Percentiles rank a stretch among this genome's conserved stretches.
phyloP scores from a whole-genome alignment of 2,329 filamentous ascomycete species.

The Epichloe gansuensis region DNA sequence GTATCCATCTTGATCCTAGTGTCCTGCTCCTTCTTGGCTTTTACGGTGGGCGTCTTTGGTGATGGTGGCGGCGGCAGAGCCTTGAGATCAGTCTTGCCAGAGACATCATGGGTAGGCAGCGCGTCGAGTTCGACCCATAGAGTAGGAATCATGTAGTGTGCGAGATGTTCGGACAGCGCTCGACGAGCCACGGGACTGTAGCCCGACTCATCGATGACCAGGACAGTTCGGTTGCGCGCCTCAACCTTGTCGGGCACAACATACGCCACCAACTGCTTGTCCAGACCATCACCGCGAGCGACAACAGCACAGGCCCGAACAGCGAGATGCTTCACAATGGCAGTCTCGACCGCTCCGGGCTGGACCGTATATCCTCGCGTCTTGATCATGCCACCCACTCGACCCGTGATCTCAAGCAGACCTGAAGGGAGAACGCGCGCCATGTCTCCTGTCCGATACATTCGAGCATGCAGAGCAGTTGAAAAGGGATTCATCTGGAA shows the following conservation, averaged over 20 bases:
- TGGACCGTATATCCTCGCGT: constrained; percentile 68
- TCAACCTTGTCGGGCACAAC: constrained; percentile 55
- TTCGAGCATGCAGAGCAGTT: constrained; percentile 45
- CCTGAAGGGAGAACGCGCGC: constrained; percentile 56
- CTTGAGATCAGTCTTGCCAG: constrained; percentile 67
- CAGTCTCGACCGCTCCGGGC: constrained; percentile 63
- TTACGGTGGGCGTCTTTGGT: constrained; percentile 30
- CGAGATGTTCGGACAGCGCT: constrained; percentile 52
- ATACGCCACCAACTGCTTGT: constrained; percentile 66
- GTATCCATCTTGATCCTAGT: constrained; percentile 54
- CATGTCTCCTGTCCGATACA: constrained; percentile 65
- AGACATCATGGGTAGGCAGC: constrained; percentile 65
- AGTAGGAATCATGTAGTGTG: constrained; percentile 74
- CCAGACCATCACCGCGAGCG: constrained; percentile 63
- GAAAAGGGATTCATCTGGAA: constrained; percentile 58
- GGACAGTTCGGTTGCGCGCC: constrained; percentile 41
- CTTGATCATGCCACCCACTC: constrained; percentile 72
- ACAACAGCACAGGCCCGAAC: constrained; percentile 61
- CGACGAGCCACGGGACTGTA: constrained; percentile 59
- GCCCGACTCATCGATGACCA: constrained; percentile 58
- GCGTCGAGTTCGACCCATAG: constrained; percentile 63
- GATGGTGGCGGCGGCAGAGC: constrained; percentile 53
- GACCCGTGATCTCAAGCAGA: constrained; percentile 61
- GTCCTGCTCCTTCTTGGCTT: constrained; percentile 37
- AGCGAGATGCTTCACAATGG: constrained; percentile 56